These are phyloP conservation scores for Colletotrichum sojae DNA, from an alignment of 2,329 filamentous ascomycete species.

Conservation along the genomic window DNA sequence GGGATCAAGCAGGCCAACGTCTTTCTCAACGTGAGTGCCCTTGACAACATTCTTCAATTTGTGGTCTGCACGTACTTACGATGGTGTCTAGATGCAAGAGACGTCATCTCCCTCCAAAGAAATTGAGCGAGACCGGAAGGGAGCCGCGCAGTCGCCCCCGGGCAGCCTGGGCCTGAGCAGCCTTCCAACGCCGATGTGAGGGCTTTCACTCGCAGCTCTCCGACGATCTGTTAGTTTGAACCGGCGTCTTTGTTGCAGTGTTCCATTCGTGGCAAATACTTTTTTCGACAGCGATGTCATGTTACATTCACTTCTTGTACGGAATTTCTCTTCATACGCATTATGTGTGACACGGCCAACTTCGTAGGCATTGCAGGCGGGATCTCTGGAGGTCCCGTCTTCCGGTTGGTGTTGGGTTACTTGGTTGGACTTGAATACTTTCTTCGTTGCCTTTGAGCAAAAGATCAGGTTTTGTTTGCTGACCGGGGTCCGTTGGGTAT, in stretches of 20 bases:
- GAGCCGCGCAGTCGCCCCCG: background rate
- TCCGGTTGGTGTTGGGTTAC: background rate
- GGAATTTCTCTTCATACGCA: background rate
- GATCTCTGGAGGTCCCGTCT: constrained; percentile 20
- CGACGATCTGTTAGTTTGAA: background rate
- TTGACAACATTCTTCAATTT: background rate
- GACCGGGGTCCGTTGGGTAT: too few relatives aligned
- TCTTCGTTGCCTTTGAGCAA: background rate
- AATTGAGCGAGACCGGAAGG: constrained; percentile 36
- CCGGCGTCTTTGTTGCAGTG: too few relatives aligned
- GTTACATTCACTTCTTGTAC: background rate
- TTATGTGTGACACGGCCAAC: constrained; percentile 5
- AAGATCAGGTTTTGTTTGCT: background rate
- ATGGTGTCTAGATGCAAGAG: constrained; percentile 25
- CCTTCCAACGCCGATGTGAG: background rate
- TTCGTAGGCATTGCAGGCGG: constrained; percentile 1
- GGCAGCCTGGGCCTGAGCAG: background rate
- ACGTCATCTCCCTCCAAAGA: constrained; percentile 34
- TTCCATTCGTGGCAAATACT: background rate
- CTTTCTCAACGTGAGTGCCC: constrained; percentile 41
- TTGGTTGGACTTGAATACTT: background rate
- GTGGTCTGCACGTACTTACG: too few relatives aligned
- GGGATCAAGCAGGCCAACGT: constrained; percentile 43
- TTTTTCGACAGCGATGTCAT: background rate
- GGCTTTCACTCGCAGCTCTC: background rate